phyloP scores from a whole-genome alignment of 139 green algal species.

The Chlamydomonas eustigma region DNA sequence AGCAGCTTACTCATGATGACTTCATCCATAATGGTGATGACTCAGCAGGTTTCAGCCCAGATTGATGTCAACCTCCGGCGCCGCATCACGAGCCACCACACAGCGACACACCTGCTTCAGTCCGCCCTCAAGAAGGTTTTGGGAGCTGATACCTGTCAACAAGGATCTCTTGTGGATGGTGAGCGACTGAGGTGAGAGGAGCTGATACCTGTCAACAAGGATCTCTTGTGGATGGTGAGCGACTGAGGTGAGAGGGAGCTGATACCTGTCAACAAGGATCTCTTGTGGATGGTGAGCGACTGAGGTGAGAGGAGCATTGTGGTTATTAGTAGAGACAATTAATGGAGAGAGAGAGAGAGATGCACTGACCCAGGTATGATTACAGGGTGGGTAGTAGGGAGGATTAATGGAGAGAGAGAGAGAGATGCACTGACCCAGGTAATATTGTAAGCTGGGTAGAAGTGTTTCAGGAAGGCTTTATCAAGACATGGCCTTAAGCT shows the following conservation, averaged over 20 bases:
- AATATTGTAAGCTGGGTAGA: too few relatives aligned
- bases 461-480: too few relatives aligned
- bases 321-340: too few relatives aligned
- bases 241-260: conserved; percentile 60
- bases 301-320: conserved; percentile 59
- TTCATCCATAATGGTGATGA: too few relatives aligned
- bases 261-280: conserved; percentile 85
- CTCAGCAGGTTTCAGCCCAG: conserved; percentile 48
- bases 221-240: conserved; percentile 65
- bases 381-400: too few relatives aligned
- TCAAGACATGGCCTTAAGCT: too few relatives aligned
- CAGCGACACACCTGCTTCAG: conserved; percentile 89
- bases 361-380: too few relatives aligned
- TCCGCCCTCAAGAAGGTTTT: conserved; percentile 75
- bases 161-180: conserved; percentile 73
- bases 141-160: conserved; percentile 75
- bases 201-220: conserved; percentile 83
- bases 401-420: too few relatives aligned
- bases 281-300: conserved; percentile 60
- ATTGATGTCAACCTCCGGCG: conserved; percentile 57
- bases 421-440: too few relatives aligned
- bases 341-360: too few relatives aligned
- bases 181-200: conserved; percentile 61
- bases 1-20: too few relatives aligned
- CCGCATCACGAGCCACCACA: conserved; percentile 69